Conservation (phyloP, 257 asterid genomes). For the Phtheirospermum japonicum region DNA sequence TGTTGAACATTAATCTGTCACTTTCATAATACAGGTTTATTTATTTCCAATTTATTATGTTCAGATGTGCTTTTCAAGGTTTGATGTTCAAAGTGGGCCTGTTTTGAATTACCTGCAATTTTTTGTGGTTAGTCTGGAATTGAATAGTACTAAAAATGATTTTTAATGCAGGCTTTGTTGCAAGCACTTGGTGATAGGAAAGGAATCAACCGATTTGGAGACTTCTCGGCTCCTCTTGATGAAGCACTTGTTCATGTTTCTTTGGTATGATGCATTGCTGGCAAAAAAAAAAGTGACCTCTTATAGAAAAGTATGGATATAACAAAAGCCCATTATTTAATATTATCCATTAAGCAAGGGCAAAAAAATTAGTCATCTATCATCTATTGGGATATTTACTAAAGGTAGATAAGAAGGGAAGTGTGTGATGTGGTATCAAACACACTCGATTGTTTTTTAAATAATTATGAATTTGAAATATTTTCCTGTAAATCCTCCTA, state of each 20-base stretch:
- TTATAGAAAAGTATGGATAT: no score
- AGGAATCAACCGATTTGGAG: conserved; percentile 91
- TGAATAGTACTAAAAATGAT: background rate
- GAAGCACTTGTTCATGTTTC: conserved; percentile 94
- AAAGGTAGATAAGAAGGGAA: background rate
- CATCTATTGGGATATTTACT: background rate
- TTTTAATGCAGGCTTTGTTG: conserved; percentile 67
- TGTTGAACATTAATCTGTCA: no score
- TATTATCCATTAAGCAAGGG: background rate
- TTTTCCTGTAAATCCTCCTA: background rate
- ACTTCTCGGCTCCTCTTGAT: conserved; percentile 97
- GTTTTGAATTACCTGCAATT: background rate
- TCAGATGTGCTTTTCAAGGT: background rate
- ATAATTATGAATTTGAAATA: background rate
- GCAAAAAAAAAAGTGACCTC: no score
- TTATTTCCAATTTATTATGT: background rate
- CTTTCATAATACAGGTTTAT: background rate
- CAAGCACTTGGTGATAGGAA: conserved; percentile 94
- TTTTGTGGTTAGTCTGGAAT: background rate
- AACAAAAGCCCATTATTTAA: background rate
- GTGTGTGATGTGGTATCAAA: background rate
- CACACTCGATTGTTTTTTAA: background rate
- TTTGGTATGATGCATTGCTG: conserved; percentile 51
- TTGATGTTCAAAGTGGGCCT: background rate
- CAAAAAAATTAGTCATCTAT: background rate